Base-by-base conservation (phyloP, 2,329 filamentous ascomycete genomes). In the Endoconidiophora laricicola region DNA sequence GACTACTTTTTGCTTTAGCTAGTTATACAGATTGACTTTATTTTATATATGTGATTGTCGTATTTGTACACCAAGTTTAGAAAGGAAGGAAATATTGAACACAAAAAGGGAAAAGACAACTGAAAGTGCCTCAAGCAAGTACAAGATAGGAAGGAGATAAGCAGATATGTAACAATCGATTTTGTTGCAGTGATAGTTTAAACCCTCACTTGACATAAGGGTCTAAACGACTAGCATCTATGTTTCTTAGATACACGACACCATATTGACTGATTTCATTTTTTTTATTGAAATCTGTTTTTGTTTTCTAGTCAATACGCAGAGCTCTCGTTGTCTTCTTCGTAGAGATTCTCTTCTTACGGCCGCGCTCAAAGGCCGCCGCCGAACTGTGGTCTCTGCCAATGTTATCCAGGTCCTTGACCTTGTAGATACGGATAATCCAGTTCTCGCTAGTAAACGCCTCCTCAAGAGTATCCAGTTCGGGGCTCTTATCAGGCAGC, bases 391-490 rank as follows among this genome's bases (percentile, higher is more conserved):
- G 90, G 60, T 94, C 86, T 63, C 91, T 79, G 50, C 87, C 90
- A 57, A 98, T 73, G 65, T 96, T 96, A 70, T 98, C 91, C 53
- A 95, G 79, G 60, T 94, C 88, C 72, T 98, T 98, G 69, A 98
- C 91, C 75, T 98, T 98, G 76, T 95, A 98, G 62, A 98, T 95
- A 56, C 91, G 78, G 63, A 98, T 96, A 65, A 98, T 98, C 91
- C 91, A 98, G 75, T 98, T 98, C 73, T 98, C 91, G 61, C 86
- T 94, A 50, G 93, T 98, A 65, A 94, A 98, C 7, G 91, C 91
- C 69, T 98, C 91, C 64, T 98, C 91, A 44, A 98, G 68, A 3
- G 83, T 91, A 66, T 83, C 86, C 53, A 98, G 80, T 54, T 83
- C 76, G 6, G 91, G 91, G 1, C 86, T 82, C 57, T 87, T 74